phyloP scores from a whole-genome alignment of 1,139 yeast genomes.

The Pneumocystis wakefieldiae region DNA sequence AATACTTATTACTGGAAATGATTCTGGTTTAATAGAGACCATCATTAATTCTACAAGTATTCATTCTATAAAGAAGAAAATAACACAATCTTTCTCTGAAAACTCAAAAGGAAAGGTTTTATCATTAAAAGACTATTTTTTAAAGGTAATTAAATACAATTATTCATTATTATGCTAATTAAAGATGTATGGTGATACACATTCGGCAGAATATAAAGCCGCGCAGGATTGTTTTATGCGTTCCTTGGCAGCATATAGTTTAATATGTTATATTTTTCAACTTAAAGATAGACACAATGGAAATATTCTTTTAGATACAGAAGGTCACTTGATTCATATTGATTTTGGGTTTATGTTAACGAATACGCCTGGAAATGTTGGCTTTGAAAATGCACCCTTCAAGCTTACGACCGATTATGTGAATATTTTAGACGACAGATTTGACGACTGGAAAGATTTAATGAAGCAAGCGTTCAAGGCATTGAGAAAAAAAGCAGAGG shows the following conservation, averaged over 20 bases:
- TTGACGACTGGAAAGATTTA: conserved; percentile 40
- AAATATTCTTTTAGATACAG: conserved; percentile 81
- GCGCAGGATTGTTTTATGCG: conserved; percentile 76
- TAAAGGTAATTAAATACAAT: conserved; percentile 33
- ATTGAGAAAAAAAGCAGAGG: conserved; percentile 55
- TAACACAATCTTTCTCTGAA: conserved; percentile 57
- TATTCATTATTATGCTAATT: background rate
- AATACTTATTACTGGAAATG: conserved; percentile 76
- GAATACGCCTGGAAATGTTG: conserved; percentile 90
- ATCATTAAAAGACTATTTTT: conserved; percentile 62
- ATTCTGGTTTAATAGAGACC: conserved; percentile 85
- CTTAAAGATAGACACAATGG: conserved; percentile 95
- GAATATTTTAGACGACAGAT: conserved; percentile 60
- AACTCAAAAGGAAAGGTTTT: conserved; percentile 51
- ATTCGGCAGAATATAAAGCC: conserved; percentile 37
- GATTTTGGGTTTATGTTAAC: conserved; percentile 89
- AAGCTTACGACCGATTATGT: conserved; percentile 77
- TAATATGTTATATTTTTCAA: conserved; percentile 75
- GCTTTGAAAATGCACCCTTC: conserved; percentile 95
- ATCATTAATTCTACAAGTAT: conserved; percentile 85
- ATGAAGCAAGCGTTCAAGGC: conserved; percentile 61
- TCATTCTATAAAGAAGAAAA: conserved; percentile 87
- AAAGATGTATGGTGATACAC: conserved; percentile 33
- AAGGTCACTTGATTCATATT: conserved; percentile 88
- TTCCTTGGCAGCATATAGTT: conserved; percentile 77